Evolutionary conservation across 164 flowering plant genomes (phyloP), one percentile per base, ranked within the genome.

Genomic region (Macadamia tetraphylla): DNA sequence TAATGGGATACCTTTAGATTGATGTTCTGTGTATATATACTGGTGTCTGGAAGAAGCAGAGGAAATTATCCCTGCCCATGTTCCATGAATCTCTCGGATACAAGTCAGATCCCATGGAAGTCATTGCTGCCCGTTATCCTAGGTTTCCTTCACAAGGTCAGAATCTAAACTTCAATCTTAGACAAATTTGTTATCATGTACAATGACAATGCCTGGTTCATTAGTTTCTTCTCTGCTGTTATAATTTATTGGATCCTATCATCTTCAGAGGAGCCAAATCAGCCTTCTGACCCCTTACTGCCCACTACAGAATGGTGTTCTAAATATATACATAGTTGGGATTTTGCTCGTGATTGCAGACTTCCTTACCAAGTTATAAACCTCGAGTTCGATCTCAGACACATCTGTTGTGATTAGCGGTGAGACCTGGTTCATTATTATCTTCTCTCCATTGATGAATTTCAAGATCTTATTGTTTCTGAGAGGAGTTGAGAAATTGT

Each of bases 71-170:
- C 23, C 23, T 23, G 23, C 23, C 23, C 23, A 0, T 23, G 23
- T 23, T 23, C 23, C 23, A 23, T 23, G 23, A 23, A 23, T 23
- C 23, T 23, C 23, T 23, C 23, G 23, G 23, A 23, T 23, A 23
- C 23, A 23, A 23, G 23, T 23, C 23, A 23, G 23, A 23, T 23
- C 23, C 23, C 23, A 23, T 23, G 23, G 23, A 23, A 23, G 23
- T 23, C 23, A 23, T 23, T 23, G 23, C 73, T 87, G 80, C 98
- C 97, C 1, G 97, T 90, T 70, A 64, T 91, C 44, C 98, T 97
- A 1, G 97, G 98, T 12, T 84, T 94, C 32, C 74, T 94, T 75
- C 78, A 86, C n/a, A 91, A 88, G 67, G 81, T 88, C 11, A 94
- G 94, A 35, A 23, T 84, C 9, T 1, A 87, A 43, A 30, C 63